Conservation (phyloP, 306 rosid species). For the Trichosanthes truncata region DNA sequence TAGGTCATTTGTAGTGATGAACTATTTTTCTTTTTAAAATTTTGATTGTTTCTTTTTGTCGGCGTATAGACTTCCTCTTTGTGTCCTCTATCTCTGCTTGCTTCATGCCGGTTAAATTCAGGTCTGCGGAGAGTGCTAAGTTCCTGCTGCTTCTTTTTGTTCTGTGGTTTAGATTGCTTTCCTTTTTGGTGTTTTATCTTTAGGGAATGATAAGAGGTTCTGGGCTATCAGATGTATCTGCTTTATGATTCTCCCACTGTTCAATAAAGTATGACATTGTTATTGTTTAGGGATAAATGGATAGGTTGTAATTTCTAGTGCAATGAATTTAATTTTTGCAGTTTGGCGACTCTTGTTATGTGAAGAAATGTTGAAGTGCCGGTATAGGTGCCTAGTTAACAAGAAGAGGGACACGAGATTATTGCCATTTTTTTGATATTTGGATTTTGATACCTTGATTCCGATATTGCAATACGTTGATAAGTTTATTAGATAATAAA, state of each 20-base stretch:
- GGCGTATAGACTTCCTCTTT: not conserved
- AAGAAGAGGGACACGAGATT: not conserved
- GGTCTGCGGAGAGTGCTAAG: not conserved
- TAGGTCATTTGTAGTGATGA: not conserved
- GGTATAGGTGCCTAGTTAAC: not conserved
- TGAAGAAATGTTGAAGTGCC: not conserved
- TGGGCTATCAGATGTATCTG: not conserved
- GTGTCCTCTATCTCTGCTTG: slow-evolving; percentile 4
- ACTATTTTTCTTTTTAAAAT: not conserved
- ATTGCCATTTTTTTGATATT: not conserved
- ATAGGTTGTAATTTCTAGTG: not conserved
- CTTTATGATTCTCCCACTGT: not conserved
- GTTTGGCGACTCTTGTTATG: not conserved
- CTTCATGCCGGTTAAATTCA: not conserved
- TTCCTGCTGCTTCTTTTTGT: not conserved
- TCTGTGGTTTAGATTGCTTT: not conserved
- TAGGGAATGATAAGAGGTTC: not conserved
- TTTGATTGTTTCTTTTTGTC: not conserved
- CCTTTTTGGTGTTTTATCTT: not conserved
- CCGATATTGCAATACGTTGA: not conserved
- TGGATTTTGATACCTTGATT: not conserved
- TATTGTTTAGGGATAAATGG: not conserved
- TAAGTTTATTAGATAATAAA: not conserved
- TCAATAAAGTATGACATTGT: not conserved
- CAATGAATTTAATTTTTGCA: not conserved